Evolutionary conservation across 305 asterid species (phyloP).

Genomic region (Fraxinus xanthoxyloides): DNA sequence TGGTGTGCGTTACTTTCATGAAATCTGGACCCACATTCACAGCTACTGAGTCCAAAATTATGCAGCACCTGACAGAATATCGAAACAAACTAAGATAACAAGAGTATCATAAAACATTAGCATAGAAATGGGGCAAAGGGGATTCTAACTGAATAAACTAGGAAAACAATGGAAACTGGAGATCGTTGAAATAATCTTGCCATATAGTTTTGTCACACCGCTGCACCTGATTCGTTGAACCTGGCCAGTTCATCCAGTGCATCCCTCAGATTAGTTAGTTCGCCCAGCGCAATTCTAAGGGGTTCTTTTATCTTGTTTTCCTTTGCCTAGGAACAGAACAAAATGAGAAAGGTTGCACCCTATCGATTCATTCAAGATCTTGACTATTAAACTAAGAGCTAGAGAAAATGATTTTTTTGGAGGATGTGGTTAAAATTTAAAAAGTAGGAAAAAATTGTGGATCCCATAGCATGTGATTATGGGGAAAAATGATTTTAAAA

Average conservation of each 20-base stretch:
- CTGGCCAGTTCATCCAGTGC: constrained; percentile 55
- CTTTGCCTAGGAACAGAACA: constrained; percentile 44
- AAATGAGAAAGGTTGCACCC: not conserved
- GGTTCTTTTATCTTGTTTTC: constrained; percentile 50
- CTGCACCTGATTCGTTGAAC: constrained; percentile 37
- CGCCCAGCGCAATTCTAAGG: constrained; percentile 55
- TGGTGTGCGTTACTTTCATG: not conserved
- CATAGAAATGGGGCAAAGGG: not conserved
- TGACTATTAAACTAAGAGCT: not conserved
- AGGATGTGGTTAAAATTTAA: not conserved
- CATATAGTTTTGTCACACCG: constrained; percentile 12
- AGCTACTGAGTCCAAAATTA: not conserved
- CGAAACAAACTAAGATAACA: not conserved
- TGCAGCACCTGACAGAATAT: constrained; percentile 1
- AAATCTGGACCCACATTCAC: constrained; percentile 11
- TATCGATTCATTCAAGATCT: not conserved
- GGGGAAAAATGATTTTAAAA: not conserved
- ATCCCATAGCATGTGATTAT: not conserved
- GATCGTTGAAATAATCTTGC: constrained; percentile 29
- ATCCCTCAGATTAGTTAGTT: constrained; percentile 55
- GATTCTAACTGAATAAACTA: not conserved
- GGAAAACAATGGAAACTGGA: not conserved
- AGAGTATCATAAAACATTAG: not conserved
- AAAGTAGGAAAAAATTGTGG: not conserved
- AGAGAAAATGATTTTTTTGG: not conserved